Evolutionary conservation across 257 asterid genomes (phyloP).

Genomic region (Cordia subcordata): DNA sequence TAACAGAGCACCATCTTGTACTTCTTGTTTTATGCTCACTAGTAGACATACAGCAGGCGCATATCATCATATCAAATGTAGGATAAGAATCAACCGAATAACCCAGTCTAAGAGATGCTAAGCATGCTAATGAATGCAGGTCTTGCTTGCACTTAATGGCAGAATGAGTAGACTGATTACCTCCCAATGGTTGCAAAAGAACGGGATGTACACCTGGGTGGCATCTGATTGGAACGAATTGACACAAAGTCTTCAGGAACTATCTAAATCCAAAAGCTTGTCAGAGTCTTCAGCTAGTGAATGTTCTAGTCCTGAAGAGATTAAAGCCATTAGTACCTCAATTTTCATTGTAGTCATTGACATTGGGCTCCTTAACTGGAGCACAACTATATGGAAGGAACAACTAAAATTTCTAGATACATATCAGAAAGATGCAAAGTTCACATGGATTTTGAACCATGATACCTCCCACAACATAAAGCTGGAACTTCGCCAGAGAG

Average conservation of each 20-base stretch:
- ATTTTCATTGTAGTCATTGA: conserved; percentile 51
- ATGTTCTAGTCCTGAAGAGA: conserved; percentile 22
- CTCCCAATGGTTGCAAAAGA: conserved; percentile 64
- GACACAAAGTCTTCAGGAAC: conserved; percentile 52
- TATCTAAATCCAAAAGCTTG: conserved; percentile 21
- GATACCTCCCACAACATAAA: conserved; percentile 59
- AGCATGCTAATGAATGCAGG: conserved; percentile 45
- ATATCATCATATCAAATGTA: too few relatives aligned
- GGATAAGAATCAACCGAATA: too few relatives aligned
- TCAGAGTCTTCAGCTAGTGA: conserved; percentile 16
- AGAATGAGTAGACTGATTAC: conserved; percentile 51
- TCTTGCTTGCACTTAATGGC: conserved; percentile 84
- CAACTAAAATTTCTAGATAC: conserved; percentile 67
- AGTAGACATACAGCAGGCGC: too few relatives aligned
- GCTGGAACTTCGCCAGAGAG: conserved; percentile 61
- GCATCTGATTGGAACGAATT: conserved; percentile 84
- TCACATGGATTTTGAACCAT: conserved; percentile 75
- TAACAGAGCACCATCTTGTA: too few relatives aligned
- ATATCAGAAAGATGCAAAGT: conserved; percentile 44
- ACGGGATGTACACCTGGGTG: conserved; percentile 46
- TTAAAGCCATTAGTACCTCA: conserved; percentile 14
- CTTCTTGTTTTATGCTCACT: too few relatives aligned
- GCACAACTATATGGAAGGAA: conserved; percentile 70
- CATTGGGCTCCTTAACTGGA: conserved; percentile 70
- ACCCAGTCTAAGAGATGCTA: conserved; percentile 5